Percentiles rank a stretch among this genome's conserved stretches.
These are phyloP conservation scores for Hypoxylon intermedium DNA, from an alignment of 495 filamentous ascomycete genomes.

Conservation along the genomic window DNA sequence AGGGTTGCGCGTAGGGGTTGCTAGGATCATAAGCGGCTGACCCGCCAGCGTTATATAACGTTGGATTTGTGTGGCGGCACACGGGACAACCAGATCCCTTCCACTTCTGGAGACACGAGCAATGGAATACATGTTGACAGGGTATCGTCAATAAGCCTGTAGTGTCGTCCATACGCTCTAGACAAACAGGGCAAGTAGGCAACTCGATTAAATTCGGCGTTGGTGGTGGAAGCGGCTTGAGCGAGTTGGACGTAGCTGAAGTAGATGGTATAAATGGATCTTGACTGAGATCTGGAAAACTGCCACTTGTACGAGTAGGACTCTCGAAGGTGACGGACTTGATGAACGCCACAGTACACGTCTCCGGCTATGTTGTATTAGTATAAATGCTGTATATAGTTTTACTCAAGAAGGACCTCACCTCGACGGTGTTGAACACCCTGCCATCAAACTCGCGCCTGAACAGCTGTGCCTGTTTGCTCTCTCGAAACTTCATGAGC, in stretches of 20 bases:
- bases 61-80: slow-evolving; percentile 79
- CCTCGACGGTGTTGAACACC: slow-evolving; percentile 93
- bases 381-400: slow-evolving; percentile 9
- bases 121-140: slow-evolving; percentile 98
- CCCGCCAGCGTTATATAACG: slow-evolving; percentile 25
- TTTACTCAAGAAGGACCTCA: slow-evolving; percentile 49
- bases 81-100: slow-evolving; percentile 92
- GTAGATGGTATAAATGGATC: slow-evolving; percentile 70
- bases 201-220: slow-evolving; percentile 89
- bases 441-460: slow-evolving; percentile 91
- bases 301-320: slow-evolving; percentile 47
- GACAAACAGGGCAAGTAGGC: slow-evolving; percentile 93
- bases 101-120: slow-evolving; percentile 96
- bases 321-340: slow-evolving; percentile 78
- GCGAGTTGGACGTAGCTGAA: slow-evolving; percentile 58
- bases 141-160: slow-evolving; percentile 92
- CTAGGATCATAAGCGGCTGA: slow-evolving; percentile 44
- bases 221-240: slow-evolving; percentile 88
- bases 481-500: slow-evolving; percentile 90
- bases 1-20: slow-evolving; percentile 56
- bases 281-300: slow-evolving; percentile 65
- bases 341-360: slow-evolving; percentile 94
- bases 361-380: slow-evolving; percentile 74
- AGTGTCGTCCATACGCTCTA: slow-evolving; percentile 98
- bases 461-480: slow-evolving; percentile 76